A percentile compares a stretch with the other conserved stretches of the same genome.
These are phyloP conservation scores for Leucosporidium creatinivorum DNA, from an alignment of 768 basidiomycete species.

Conservation along the genomic window DNA sequence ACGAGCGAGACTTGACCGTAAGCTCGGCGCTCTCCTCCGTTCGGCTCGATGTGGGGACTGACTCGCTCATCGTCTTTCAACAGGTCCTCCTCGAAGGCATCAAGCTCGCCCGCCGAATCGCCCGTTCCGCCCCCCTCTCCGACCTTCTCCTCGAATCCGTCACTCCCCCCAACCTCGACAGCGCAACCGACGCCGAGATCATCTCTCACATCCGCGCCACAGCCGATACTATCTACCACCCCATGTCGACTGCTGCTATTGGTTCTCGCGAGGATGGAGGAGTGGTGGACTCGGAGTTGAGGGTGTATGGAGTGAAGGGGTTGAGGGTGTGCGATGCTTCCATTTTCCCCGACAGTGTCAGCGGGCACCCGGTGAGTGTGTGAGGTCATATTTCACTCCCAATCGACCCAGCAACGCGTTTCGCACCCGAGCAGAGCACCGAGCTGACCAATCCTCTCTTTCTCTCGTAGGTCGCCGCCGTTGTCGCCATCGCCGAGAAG, in stretches of 20 bases:
- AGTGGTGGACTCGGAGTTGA: slow-evolving; percentile 11
- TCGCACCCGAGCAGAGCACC: too few relatives aligned
- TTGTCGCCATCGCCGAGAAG: slow-evolving; percentile 29
- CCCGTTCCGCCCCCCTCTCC: slow-evolving; percentile 16
- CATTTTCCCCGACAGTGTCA: slow-evolving; percentile 34
- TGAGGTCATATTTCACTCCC: too few relatives aligned
- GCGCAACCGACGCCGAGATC: slow-evolving; percentile 15
- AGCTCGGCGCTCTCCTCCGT: too few relatives aligned
- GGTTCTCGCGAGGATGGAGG: slow-evolving; percentile 12
- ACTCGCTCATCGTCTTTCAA: too few relatives aligned
- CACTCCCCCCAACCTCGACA: slow-evolving; percentile 7
- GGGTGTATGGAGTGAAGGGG: slow-evolving; percentile 18
- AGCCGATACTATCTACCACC: slow-evolving; percentile 32
- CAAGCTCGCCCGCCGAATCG: slow-evolving; percentile 18
- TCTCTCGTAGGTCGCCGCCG: slow-evolving; percentile 15
- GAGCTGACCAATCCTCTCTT: too few relatives aligned
- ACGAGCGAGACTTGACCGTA: too few relatives aligned
- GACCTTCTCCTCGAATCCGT: slow-evolving; percentile 7
- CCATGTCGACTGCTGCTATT: slow-evolving; percentile 19
- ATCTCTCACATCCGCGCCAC: slow-evolving; percentile 11
- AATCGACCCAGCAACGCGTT: too few relatives aligned
- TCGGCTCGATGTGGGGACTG: too few relatives aligned
- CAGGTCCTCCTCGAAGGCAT: slow-evolving; percentile 32
- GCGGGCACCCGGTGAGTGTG: slow-evolving; percentile 21
- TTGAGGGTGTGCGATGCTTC: slow-evolving; percentile 32